Percentiles rank a stretch among this genome's conserved stretches.
phyloP scores from a whole-genome alignment of 2,329 filamentous ascomycete species.

The Coniochaeta sp. region DNA sequence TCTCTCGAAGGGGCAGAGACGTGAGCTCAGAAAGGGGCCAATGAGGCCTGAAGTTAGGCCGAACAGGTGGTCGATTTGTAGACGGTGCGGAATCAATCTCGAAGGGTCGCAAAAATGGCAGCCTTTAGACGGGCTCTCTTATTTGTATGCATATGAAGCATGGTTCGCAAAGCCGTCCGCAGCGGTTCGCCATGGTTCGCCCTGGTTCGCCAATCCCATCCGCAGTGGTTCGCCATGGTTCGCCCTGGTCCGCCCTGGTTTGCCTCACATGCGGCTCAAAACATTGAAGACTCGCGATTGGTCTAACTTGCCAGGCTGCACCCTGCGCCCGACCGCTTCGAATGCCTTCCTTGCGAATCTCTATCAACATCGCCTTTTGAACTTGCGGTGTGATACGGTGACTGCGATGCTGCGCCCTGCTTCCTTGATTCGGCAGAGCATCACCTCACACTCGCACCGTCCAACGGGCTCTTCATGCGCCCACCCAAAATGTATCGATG shows the following conservation, averaged over 20 bases:
- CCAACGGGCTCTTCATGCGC: not conserved
- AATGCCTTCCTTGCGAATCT: not conserved
- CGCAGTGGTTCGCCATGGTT: conserved; percentile 4
- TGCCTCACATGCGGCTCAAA: conserved; percentile 6
- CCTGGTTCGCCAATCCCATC: conserved; percentile 5
- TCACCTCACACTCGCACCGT: not conserved
- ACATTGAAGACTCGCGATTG: conserved; percentile 5
- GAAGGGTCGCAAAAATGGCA: not conserved
- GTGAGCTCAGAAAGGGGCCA: not conserved
- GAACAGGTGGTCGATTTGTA: not conserved
- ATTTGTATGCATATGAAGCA: not conserved
- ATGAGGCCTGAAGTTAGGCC: not conserved
- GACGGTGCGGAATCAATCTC: not conserved
- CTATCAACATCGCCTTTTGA: conserved; percentile 4
- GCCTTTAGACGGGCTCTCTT: not conserved
- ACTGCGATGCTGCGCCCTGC: not conserved
- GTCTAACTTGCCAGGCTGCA: conserved; percentile 10
- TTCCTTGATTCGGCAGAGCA: not conserved
- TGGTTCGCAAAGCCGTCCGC: conserved; percentile 1
- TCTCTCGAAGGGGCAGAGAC: not conserved
- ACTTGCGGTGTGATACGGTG: not conserved
- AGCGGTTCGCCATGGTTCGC: conserved; percentile 5
- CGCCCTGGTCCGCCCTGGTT: conserved; percentile 7
- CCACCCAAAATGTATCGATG: not conserved
- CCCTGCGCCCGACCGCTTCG: not conserved